Percentiles rank a stretch among this genome's conserved stretches.
Evolutionary conservation across 306 rosid species (phyloP).

Genomic region (Astragalus membranaceus): DNA sequence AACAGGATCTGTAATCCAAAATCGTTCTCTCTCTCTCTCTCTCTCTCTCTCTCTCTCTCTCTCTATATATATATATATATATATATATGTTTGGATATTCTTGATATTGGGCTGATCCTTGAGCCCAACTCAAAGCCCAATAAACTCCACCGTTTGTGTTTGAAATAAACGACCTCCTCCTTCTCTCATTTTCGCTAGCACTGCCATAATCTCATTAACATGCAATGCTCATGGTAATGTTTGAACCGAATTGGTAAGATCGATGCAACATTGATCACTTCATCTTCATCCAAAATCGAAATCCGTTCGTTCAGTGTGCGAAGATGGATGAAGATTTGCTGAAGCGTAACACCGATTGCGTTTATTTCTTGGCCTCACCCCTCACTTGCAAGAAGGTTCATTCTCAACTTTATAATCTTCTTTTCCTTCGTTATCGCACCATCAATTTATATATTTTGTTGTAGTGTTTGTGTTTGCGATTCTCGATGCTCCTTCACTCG

Average conservation of each 20-base stretch:
- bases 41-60: too few species aligned
- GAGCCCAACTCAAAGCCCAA: neutral
- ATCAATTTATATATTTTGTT: neutral
- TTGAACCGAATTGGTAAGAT: conserved; percentile 9
- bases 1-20: too few species aligned
- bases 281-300: neutral
- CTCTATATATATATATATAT: too few species aligned
- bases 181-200: neutral
- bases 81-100: neutral
- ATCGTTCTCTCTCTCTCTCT: too few species aligned
- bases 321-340: conserved; percentile 61
- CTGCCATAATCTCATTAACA: conserved; percentile 14
- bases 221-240: neutral
- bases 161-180: conserved; percentile 3
- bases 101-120: neutral
- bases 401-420: neutral
- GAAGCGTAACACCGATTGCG: conserved; percentile 76
- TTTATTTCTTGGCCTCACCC: conserved; percentile 83
- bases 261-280: conserved; percentile 22
- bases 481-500: neutral
- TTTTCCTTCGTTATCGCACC: neutral
- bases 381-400: conserved; percentile 87
- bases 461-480: neutral
- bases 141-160: neutral
- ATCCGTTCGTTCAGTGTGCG: neutral